Base-by-base conservation (phyloP, 768 basidiomycete genomes). In the Saitozyma sp. region DNA sequence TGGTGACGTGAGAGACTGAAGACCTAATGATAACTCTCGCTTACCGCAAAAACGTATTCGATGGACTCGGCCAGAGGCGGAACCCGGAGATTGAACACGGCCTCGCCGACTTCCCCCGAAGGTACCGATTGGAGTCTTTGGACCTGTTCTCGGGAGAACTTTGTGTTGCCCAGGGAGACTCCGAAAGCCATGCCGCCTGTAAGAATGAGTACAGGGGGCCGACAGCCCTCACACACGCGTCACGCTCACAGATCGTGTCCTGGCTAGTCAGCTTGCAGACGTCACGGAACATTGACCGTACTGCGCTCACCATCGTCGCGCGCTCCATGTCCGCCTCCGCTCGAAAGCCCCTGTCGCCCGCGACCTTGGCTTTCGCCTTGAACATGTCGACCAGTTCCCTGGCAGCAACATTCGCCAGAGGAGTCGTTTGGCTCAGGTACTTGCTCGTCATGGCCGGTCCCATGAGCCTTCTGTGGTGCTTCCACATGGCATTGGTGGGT, bases 181-280 rank as follows among this genome's bases (percentile, higher is more conserved):
- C 70, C 72, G 58, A 76, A 73, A 8, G 74, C 70, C 61, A 76
- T 73, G 3, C 62, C 72, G 50, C 72, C 68, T 51, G 74, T 76
- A 0, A 70, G 72, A 59, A n/a, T n/a, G n/a, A n/a, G n/a, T n/a
- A n/a, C n/a, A n/a, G n/a, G n/a, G n/a, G n/a, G n/a, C n/a, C n/a
- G n/a, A n/a, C n/a, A n/a, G n/a, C n/a, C n/a, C n/a, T n/a, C n/a
- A n/a, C n/a, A n/a, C n/a, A n/a, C n/a, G n/a, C n/a, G n/a, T n/a
- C n/a, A n/a, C n/a, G n/a, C n/a, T n/a, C n/a, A n/a, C n/a, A 70
- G 55, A 76, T 76, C 0, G 72, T 72, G 58, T 76, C 74, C 73
- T 75, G 29, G 7, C 41, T 17, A 5, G 42, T 48, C 42, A 43
- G 13, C 41, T 2, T 53, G 14, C 29, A 19, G 42, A 20, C 41